These are phyloP conservation scores for Peniophora sp. DNA, from an alignment of 1,284 basidiomycete species.

Conservation along the genomic window DNA sequence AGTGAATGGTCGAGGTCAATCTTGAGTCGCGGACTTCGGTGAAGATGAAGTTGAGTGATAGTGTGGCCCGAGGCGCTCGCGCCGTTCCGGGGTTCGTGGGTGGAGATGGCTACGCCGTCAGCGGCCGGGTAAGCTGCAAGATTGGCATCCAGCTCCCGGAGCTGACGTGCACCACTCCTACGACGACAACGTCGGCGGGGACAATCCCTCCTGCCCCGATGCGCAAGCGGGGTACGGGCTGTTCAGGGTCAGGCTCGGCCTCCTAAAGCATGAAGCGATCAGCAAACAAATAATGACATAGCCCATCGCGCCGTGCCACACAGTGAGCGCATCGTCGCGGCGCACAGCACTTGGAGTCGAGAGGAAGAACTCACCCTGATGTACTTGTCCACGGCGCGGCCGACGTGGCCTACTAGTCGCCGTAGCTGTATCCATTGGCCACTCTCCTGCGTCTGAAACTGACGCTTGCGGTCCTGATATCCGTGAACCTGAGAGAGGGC, in stretches of 20 bases:
- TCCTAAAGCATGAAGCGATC: background rate
- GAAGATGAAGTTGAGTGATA: too few relatives aligned
- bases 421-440: background rate
- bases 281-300: background rate
- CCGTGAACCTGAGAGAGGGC: background rate
- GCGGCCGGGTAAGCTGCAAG: background rate
- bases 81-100: too few relatives aligned
- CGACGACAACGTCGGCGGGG: background rate
- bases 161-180: background rate
- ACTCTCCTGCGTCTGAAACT: conserved; percentile 1
- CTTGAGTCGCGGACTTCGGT: too few relatives aligned
- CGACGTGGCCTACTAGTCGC: background rate
- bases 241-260: conserved; percentile 1
- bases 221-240: background rate
- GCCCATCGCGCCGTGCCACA: too few relatives aligned
- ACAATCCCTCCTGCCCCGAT: background rate
- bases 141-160: conserved; percentile 1
- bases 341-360: too few relatives aligned
- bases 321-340: too few relatives aligned
- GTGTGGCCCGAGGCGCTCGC: too few relatives aligned
- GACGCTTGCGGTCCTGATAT: background rate
- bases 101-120: background rate
- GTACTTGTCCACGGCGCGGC: background rate
- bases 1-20: too few relatives aligned
- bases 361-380: background rate